Evolutionary conservation across 163 green algal genomes (phyloP).

Genomic region (Prototheca wickerhamii): DNA sequence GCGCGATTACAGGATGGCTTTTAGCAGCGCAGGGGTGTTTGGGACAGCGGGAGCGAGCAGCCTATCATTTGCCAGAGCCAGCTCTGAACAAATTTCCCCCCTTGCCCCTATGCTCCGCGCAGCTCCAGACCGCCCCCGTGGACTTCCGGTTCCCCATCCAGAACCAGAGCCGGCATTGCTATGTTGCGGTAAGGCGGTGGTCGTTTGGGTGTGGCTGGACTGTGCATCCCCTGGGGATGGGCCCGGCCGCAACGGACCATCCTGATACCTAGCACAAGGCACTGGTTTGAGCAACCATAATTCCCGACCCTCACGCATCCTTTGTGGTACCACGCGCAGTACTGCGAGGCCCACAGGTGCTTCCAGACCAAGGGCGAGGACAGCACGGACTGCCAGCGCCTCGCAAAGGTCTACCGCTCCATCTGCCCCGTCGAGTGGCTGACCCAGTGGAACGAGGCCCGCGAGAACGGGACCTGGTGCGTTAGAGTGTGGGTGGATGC

Average conservation of each 20-base stretch:
- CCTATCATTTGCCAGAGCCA: background rate
- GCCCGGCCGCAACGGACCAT: too few relatives aligned
- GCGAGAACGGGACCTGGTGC: conserved; percentile 8
- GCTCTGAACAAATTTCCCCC: background rate
- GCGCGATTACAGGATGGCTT: background rate
- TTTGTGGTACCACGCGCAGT: background rate
- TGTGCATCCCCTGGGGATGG: too few relatives aligned
- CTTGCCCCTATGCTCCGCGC: background rate
- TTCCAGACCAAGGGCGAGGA: background rate
- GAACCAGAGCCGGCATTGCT: conserved; percentile 84
- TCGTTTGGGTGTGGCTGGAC: too few relatives aligned
- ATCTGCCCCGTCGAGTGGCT: conserved; percentile 16
- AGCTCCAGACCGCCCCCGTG: conserved; percentile 33
- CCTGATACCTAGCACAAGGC: too few relatives aligned
- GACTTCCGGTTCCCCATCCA: conserved; percentile 73
- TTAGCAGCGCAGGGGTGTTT: background rate
- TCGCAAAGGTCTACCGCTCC: conserved; percentile 13
- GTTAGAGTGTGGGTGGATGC: background rate
- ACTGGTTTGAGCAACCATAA: background rate
- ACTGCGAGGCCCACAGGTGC: conserved; percentile 12
- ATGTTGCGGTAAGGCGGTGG: conserved; percentile 37
- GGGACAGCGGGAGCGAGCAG: background rate
- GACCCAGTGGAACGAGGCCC: conserved; percentile 4
- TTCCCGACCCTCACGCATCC: background rate
- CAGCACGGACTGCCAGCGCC: background rate